Conservation (phyloP, 768 basidiomycete genomes). For the Fomitopsis pulvina region DNA sequence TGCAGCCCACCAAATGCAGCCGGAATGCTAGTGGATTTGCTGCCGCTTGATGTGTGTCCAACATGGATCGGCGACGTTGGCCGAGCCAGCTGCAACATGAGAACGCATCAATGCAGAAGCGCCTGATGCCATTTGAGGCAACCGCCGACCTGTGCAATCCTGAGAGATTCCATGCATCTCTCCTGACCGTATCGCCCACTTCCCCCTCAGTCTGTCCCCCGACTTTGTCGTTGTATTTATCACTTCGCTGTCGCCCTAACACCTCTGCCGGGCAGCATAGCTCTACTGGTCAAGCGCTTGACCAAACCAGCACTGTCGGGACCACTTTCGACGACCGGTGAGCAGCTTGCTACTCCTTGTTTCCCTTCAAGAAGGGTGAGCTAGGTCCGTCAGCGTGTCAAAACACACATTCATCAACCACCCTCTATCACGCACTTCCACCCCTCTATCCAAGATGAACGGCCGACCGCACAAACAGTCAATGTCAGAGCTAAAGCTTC, state of each 20-base stretch:
- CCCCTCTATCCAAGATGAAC: slow-evolving; percentile 41
- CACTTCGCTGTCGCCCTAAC: background rate
- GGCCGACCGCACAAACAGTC: slow-evolving; percentile 83
- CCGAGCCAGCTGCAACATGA: background rate
- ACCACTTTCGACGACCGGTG: background rate
- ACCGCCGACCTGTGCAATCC: slow-evolving; percentile 2
- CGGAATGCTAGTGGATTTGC: background rate
- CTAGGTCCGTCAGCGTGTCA: background rate
- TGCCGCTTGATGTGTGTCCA: background rate
- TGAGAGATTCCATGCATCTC: background rate
- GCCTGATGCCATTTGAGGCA: background rate
- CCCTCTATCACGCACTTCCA: slow-evolving; percentile 8
- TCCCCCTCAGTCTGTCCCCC: background rate
- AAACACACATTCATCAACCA: slow-evolving; percentile 1
- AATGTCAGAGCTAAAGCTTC: slow-evolving; percentile 96
- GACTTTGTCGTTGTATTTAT: background rate
- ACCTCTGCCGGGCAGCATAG: background rate
- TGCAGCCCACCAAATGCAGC: too few relatives aligned
- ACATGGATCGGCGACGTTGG: background rate
- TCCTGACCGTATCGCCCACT: background rate
- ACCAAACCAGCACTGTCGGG: background rate
- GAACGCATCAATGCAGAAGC: background rate
- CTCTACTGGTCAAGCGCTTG: background rate
- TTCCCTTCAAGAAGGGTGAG: background rate
- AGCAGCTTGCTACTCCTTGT: background rate